phyloP scores from a whole-genome alignment of 768 basidiomycete genomes.

The Imleria badia region DNA sequence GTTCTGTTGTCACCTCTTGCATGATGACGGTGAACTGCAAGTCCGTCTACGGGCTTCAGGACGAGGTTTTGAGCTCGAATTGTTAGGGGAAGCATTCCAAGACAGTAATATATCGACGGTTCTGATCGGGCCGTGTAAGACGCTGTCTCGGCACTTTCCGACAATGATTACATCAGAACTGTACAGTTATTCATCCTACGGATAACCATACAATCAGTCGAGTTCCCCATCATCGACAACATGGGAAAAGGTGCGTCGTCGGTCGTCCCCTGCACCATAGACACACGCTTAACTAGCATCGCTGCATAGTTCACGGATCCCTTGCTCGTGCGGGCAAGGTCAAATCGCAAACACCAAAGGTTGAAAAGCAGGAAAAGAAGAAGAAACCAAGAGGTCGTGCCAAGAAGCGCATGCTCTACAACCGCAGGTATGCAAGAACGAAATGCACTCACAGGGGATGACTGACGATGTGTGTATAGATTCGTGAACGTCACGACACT shows the following conservation, averaged over 20 bases:
- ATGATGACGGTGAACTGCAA: neutral
- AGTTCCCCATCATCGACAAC: conserved; percentile 52
- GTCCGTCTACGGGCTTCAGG: too few species aligned
- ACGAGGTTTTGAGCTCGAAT: too few species aligned
- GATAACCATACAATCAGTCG: conserved; percentile 28
- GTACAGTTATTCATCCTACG: conserved; percentile 37
- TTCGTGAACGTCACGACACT: conserved; percentile 93
- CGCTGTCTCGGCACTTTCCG: conserved; percentile 26
- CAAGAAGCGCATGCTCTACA: conserved; percentile 94
- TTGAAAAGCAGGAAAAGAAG: conserved; percentile 99
- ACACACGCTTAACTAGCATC: neutral
- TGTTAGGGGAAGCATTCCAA: neutral
- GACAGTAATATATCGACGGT: neutral
- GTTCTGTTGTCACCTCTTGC: neutral
- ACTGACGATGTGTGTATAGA: conserved; percentile 37
- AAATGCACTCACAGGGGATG: neutral
- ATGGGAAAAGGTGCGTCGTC: conserved; percentile 68
- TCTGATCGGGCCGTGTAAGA: too few species aligned
- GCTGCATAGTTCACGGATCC: conserved; percentile 85
- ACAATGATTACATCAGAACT: conserved; percentile 41
- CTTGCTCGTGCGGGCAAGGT: conserved; percentile 99
- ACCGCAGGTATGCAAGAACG: conserved; percentile 68
- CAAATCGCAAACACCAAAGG: conserved; percentile 97
- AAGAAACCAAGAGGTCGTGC: conserved; percentile 97
- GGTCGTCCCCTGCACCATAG: conserved; percentile 1